Percentiles rank a stretch among this genome's conserved stretches.
Conservation (phyloP, 2,329 filamentous ascomycete genomes). For the Talaromyces pinophilus region DNA sequence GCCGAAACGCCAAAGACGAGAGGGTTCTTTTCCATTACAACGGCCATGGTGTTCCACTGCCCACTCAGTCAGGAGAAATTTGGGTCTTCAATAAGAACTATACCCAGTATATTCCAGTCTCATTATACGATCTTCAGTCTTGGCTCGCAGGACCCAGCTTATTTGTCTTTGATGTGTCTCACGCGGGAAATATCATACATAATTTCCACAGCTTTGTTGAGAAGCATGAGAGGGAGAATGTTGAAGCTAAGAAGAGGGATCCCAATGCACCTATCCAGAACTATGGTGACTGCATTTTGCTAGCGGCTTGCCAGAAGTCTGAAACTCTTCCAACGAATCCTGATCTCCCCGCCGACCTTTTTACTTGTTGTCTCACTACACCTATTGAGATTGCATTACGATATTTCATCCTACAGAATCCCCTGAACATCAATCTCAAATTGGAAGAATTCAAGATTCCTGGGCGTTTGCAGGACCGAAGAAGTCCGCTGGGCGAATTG, state of each 20-base stretch:
- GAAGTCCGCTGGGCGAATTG: slow-evolving; percentile 90
- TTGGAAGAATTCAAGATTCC: slow-evolving; percentile 86
- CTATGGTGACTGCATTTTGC: slow-evolving; percentile 85
- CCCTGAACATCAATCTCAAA: slow-evolving; percentile 65
- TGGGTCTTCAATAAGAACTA: slow-evolving; percentile 99
- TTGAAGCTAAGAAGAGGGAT: slow-evolving; percentile 72
- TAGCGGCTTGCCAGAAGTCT: slow-evolving; percentile 85
- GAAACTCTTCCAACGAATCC: slow-evolving; percentile 96
- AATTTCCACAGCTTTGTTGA: slow-evolving; percentile 95
- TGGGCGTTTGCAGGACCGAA: slow-evolving; percentile 84
- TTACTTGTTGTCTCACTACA: slow-evolving; percentile 92
- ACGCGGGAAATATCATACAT: slow-evolving; percentile 90
- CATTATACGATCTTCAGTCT: slow-evolving; percentile 88
- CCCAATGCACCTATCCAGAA: slow-evolving; percentile 63
- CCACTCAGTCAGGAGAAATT: slow-evolving; percentile 92
- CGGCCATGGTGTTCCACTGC: slow-evolving; percentile 93
- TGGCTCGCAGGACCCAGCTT: slow-evolving; percentile 96
- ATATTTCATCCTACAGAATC: slow-evolving; percentile 95
- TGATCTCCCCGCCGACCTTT: slow-evolving; percentile 87
- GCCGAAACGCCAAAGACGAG: slow-evolving; percentile 93
- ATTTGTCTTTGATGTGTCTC: slow-evolving; percentile 97
- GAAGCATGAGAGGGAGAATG: slow-evolving; percentile 89
- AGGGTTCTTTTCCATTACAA: slow-evolving; percentile 98
- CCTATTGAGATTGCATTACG: slow-evolving; percentile 96
- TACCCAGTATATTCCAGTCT: slow-evolving; percentile 97